Percentiles rank a stretch among this genome's conserved stretches.
These are phyloP conservation scores for Hyphochytrium catenoides DNA, from an alignment of 352 stramenopile species.

Conservation along the genomic window DNA sequence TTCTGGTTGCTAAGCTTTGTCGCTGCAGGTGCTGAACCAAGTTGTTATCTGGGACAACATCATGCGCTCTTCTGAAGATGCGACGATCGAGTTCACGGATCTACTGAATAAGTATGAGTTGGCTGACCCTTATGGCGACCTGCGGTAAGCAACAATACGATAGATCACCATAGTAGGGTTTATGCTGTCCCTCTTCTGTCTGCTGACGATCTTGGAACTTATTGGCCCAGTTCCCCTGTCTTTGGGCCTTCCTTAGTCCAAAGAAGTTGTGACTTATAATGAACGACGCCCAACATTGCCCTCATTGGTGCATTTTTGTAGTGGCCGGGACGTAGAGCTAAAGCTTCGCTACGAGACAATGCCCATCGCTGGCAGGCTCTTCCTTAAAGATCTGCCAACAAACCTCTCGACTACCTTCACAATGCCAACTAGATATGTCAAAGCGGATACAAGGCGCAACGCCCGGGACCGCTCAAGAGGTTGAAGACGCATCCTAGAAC, in stretches of 20 bases:
- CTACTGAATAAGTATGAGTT: slow-evolving; percentile 57
- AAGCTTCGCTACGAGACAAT: slow-evolving; percentile 59
- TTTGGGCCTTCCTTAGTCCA: too few species aligned
- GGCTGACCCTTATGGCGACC: slow-evolving; percentile 38
- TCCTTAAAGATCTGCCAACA: slow-evolving; percentile 26
- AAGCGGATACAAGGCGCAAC: too few species aligned
- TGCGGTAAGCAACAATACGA: slow-evolving; percentile 31
- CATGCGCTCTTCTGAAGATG: slow-evolving; percentile 28
- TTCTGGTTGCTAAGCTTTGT: too few species aligned
- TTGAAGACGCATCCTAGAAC: too few species aligned
- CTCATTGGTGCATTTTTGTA: too few species aligned
- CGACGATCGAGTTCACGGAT: slow-evolving; percentile 23
- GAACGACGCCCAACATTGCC: too few species aligned
- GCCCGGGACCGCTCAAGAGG: too few species aligned
- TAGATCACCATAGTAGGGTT: too few species aligned
- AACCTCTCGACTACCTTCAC: slow-evolving; percentile 22
- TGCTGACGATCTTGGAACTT: too few species aligned
- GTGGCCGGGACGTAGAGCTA: slow-evolving; percentile 57
- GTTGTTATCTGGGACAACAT: slow-evolving; percentile 66
- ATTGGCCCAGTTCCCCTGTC: too few species aligned
- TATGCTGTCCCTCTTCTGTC: too few species aligned
- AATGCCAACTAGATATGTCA: slow-evolving; percentile 33
- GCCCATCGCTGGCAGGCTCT: slow-evolving; percentile 45
- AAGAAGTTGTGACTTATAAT: too few species aligned
- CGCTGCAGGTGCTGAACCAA: slow-evolving; percentile 32